Percentiles rank a stretch among this genome's conserved stretches.
Conservation (phyloP, 129 eudicot species). For the Sambucus nigra region DNA sequence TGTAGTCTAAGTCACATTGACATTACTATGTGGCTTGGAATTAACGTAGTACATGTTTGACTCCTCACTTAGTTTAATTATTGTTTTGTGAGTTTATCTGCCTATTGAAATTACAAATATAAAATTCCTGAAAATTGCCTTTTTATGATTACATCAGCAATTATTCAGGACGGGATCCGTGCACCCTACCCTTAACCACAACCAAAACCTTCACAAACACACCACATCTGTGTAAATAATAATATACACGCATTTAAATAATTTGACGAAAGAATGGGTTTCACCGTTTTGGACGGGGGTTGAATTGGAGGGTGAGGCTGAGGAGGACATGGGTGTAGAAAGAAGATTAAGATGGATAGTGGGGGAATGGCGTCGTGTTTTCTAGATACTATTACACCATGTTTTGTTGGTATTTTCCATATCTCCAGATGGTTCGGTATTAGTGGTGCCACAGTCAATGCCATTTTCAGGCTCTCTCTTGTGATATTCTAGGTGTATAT, state of each 20-base stretch:
- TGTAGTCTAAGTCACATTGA: no score
- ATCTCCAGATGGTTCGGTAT: neutral
- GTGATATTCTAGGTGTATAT: no score
- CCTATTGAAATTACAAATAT: no score
- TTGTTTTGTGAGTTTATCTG: no score
- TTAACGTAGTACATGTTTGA: no score
- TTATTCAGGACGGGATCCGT: no score
- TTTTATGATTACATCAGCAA: no score
- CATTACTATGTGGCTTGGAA: no score
- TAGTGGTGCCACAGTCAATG: neutral
- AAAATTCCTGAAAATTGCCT: no score
- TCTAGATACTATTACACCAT: neutral
- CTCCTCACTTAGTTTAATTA: no score
- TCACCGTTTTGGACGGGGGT: slow-evolving; percentile 44
- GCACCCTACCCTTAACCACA: slow-evolving; percentile 72
- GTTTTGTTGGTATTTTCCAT: neutral
- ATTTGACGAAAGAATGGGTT: neutral
- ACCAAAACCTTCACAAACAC: slow-evolving; percentile 50
- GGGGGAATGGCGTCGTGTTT: neutral
- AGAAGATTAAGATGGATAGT: slow-evolving; percentile 22
- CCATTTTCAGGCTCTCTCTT: neutral
- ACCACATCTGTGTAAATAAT: no score
- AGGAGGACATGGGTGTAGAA: slow-evolving; percentile 46
- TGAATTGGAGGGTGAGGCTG: slow-evolving; percentile 20
- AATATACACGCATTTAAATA: no score